These are phyloP conservation scores for Trichothecium sympodiale DNA, from an alignment of 2,329 filamentous ascomycete species.

Conservation along the genomic window DNA sequence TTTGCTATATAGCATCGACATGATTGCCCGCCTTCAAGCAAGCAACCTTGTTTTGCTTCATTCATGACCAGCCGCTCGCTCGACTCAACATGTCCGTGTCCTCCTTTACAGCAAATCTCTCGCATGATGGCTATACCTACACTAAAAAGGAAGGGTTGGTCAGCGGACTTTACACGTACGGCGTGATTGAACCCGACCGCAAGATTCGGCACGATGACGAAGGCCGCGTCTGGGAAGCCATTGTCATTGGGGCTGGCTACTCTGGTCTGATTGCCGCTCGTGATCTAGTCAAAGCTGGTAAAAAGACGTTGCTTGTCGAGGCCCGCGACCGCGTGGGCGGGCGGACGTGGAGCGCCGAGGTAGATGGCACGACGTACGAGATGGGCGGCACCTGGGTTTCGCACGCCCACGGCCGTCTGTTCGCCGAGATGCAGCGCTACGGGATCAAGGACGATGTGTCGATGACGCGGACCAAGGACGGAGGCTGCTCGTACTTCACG, in stretches of 20 bases:
- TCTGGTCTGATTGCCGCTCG: slow-evolving; percentile 18
- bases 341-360: slow-evolving; percentile 24
- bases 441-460: slow-evolving; percentile 19
- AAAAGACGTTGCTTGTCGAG: slow-evolving; percentile 23
- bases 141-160: slow-evolving; percentile 4
- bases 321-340: slow-evolving; percentile 29
- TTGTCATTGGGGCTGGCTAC: slow-evolving; percentile 16
- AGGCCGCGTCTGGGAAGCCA: slow-evolving; percentile 6
- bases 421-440: slow-evolving; percentile 29
- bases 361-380: slow-evolving; percentile 23
- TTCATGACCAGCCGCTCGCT: too few species aligned
- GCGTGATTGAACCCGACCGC: slow-evolving; percentile 1
- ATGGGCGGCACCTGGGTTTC: slow-evolving; percentile 33
- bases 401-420: slow-evolving; percentile 25
- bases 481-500: slow-evolving; percentile 8
- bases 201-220: background rate
- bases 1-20: too few species aligned
- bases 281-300: slow-evolving; percentile 14
- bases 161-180: background rate
- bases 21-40: too few species aligned
- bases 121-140: slow-evolving; percentile 4
- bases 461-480: slow-evolving; percentile 2
- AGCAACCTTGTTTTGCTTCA: too few species aligned
- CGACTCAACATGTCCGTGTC: too few species aligned
- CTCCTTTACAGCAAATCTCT: slow-evolving; percentile 1